Percentiles rank a stretch among this genome's conserved stretches.
phyloP scores from a whole-genome alignment of 23 red algal genomes.

The Cyanidiococcus yangmingshanensis region DNA sequence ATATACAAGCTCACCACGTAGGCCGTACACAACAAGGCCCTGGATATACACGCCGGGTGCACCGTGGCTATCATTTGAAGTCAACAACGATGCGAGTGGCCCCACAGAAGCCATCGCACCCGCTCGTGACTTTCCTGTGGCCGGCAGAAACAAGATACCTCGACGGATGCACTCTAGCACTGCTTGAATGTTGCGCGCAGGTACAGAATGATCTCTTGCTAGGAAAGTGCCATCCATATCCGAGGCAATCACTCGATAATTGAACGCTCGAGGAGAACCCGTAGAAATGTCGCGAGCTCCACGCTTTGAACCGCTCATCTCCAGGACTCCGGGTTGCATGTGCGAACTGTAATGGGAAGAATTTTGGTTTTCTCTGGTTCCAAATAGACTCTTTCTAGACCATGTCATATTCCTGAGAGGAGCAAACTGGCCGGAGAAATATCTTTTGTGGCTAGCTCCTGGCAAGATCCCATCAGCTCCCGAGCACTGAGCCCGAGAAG shows the following conservation, averaged over 20 bases:
- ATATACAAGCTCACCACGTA: constrained; percentile 45
- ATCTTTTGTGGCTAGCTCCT: too few relatives aligned
- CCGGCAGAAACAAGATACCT: constrained; percentile 40
- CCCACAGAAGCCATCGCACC: constrained; percentile 54
- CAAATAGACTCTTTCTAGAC: too few relatives aligned
- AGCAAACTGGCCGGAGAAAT: too few relatives aligned
- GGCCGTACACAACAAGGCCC: constrained; percentile 58
- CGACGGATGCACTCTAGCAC: constrained; percentile 2
- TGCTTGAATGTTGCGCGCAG: background rate
- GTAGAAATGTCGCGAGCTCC: too few relatives aligned
- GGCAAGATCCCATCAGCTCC: too few relatives aligned
- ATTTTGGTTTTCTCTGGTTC: too few relatives aligned
- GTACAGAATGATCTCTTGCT: background rate
- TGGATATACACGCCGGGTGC: constrained; percentile 79
- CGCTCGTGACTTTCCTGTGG: constrained; percentile 74
- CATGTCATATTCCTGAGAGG: too few relatives aligned
- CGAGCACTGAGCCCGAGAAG: too few relatives aligned
- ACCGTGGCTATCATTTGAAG: constrained; percentile 26
- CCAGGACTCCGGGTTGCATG: too few relatives aligned
- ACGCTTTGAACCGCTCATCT: too few relatives aligned
- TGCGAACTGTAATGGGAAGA: too few relatives aligned
- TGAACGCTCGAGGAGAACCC: too few relatives aligned
- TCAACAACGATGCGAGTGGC: constrained; percentile 34
- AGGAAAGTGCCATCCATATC: constrained; percentile 39
- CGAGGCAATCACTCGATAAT: constrained; percentile 20